Evolutionary conservation across 257 asterid genomes (phyloP), one percentile per base, ranked within the genome.

Genomic region (Galeopsis tetrahit): DNA sequence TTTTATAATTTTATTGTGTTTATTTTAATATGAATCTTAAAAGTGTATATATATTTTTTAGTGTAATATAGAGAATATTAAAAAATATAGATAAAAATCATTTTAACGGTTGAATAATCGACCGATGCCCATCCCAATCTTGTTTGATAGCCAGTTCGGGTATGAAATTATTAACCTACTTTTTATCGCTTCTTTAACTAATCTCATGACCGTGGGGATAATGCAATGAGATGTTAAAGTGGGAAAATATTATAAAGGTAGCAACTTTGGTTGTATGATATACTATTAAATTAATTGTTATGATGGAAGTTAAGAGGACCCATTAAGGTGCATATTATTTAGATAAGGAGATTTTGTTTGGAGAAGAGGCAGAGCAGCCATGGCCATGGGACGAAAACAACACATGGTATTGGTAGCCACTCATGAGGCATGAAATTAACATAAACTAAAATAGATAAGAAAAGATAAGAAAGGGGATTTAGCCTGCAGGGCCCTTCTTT

Each of bases 371-470:
- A 57, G 63, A 64, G 40, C 76, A 52, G 60, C 72, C 65, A 21
- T 60, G 15, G 14, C 28, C 28, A 21, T 21, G 28, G 28, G 28
- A 71, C 64, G 46, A 70, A 63, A 55, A 70, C 61, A 77, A 82
- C 89, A 80, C 89, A 81, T 87, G 96, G 72, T 77, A 72, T 80
- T 87, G 96, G 72, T 77, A 72, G 75, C 90, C 92, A 86, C 88
- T 83, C 79, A 56, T 62, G 81, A 77, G 11, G 79, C 87, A 86
- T 75, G 28, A 74, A 59, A 21, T 21, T 21, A 21, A 78, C 53
- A 68, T 73, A 58, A 63, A 51, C 49, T 74, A 85, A 53, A 70
- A 62, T 46, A 72, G 69, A 35, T n/a, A 65, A 32, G 52, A 63
- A 75, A 64, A 51, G 66, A 82, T 52, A 63, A 78, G 63, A 72